phyloP scores from a whole-genome alignment of 169 alveolate genomes.

The Toxoplasma gondii region DNA sequence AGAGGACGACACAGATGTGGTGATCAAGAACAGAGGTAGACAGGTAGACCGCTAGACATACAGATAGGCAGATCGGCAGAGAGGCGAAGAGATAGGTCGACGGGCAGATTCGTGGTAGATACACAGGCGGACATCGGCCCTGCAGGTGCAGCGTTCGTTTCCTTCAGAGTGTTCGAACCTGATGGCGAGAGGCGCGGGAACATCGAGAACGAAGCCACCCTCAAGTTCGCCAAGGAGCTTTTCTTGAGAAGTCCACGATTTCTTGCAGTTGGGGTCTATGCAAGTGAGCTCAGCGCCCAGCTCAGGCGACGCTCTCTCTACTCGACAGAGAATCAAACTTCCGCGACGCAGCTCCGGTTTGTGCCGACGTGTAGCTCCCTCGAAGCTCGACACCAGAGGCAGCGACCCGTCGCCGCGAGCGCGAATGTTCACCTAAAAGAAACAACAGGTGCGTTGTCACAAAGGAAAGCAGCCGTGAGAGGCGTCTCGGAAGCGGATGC shows the following conservation, averaged over 20 bases:
- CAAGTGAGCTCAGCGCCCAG: constrained; percentile 62
- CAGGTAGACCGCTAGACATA: too few species aligned
- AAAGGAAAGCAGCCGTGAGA: not conserved
- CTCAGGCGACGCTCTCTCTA: constrained; percentile 30
- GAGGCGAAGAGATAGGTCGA: too few species aligned
- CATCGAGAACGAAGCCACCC: constrained; percentile 54
- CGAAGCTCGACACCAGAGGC: constrained; percentile 54
- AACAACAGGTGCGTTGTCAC: not conserved
- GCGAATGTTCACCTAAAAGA: constrained; percentile 54
- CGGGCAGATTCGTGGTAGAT: too few species aligned
- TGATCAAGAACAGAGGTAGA: too few species aligned
- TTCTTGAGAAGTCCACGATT: constrained; percentile 62
- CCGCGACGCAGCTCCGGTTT: constrained; percentile 54
- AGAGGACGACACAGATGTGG: too few species aligned
- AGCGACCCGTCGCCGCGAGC: constrained; percentile 41
- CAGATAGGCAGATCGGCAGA: too few species aligned
- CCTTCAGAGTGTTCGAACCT: not conserved
- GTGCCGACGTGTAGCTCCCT: constrained; percentile 61
- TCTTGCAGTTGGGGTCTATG: constrained; percentile 64
- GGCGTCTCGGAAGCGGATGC: too few species aligned
- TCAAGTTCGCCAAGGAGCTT: constrained; percentile 54
- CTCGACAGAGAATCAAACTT: constrained; percentile 54
- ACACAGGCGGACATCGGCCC: too few species aligned
- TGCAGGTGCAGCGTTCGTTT: too few species aligned
- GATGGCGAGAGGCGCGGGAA: constrained; percentile 53